Conservation (phyloP, 2,329 filamentous ascomycete species). For the Aureobasidium musti region DNA sequence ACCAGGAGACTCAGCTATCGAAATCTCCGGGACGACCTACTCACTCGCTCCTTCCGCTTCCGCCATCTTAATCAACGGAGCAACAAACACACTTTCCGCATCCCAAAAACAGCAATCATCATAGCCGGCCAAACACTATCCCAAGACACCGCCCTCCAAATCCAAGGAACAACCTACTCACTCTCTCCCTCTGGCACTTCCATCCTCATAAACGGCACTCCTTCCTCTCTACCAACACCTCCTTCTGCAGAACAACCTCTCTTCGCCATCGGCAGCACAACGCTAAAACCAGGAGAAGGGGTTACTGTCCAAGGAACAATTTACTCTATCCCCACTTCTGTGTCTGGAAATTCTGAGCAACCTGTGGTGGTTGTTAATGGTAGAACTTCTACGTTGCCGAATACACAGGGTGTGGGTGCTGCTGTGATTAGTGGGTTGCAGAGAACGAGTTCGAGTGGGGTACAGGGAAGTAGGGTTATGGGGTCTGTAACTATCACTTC, state of each 20-base stretch:
- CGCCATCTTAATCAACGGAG: neutral
- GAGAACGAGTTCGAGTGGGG: neutral
- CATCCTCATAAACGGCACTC: neutral
- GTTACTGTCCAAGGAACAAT: neutral
- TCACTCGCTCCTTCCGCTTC: slow-evolving; percentile 37
- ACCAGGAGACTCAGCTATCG: slow-evolving; percentile 25
- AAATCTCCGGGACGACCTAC: slow-evolving; percentile 27
- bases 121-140: neutral
- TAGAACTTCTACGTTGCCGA: neutral
- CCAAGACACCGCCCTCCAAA: neutral
- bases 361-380: neutral
- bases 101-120: neutral
- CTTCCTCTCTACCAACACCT: neutral
- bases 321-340: neutral
- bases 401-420: neutral
- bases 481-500: neutral
- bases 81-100: neutral
- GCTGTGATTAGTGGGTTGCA: neutral
- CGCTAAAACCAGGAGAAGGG: neutral
- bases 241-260: neutral
- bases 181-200: neutral
- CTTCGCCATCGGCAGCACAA: slow-evolving; percentile 1
- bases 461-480: neutral
- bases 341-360: neutral
- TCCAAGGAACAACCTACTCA: slow-evolving; percentile 4